Evolutionary conservation across 768 basidiomycete genomes (phyloP).

Genomic region (Mycena rosella): DNA sequence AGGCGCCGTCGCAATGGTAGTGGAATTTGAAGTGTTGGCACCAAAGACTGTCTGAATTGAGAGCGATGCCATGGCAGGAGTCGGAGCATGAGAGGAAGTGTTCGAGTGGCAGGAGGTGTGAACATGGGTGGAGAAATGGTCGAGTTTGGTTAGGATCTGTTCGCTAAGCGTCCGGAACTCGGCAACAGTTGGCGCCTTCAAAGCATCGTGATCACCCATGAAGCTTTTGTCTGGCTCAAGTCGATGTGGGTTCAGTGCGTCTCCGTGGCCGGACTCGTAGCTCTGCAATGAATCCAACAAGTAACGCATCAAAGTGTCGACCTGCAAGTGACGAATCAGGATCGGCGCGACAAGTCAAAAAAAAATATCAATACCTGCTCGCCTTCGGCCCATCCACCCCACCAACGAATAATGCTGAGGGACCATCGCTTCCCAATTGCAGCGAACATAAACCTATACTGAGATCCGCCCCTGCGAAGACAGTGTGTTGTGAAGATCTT

Average conservation of each 20-base stretch:
- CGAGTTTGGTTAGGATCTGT: background rate
- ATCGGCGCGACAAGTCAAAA: background rate
- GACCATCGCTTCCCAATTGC: constrained; percentile 52
- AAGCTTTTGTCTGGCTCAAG: constrained; percentile 40
- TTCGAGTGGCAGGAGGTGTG: background rate
- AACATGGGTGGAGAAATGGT: constrained; percentile 19
- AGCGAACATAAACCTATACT: constrained; percentile 55
- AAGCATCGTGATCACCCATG: constrained; percentile 42
- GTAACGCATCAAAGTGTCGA: constrained; percentile 52
- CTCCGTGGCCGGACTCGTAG: constrained; percentile 45
- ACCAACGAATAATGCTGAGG: constrained; percentile 51
- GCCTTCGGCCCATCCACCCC: constrained; percentile 57
- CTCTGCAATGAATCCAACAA: constrained; percentile 49
- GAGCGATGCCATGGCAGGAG: background rate
- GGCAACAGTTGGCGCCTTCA: constrained; percentile 31
- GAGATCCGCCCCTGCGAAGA: constrained; percentile 52
- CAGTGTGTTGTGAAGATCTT: constrained; percentile 50
- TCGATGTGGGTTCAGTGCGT: constrained; percentile 45
- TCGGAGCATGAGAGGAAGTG: background rate
- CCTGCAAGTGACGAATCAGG: constrained; percentile 28
- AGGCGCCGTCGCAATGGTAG: too few relatives aligned
- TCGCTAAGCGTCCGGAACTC: constrained; percentile 36
- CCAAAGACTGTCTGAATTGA: too few relatives aligned
- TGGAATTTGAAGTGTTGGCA: too few relatives aligned
- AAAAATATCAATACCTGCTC: constrained; percentile 46